A percentile compares a stretch with the other conserved stretches of the same genome.
Evolutionary conservation across 352 stramenopile species (phyloP).

Genomic region (Phytophthora citricola): DNA sequence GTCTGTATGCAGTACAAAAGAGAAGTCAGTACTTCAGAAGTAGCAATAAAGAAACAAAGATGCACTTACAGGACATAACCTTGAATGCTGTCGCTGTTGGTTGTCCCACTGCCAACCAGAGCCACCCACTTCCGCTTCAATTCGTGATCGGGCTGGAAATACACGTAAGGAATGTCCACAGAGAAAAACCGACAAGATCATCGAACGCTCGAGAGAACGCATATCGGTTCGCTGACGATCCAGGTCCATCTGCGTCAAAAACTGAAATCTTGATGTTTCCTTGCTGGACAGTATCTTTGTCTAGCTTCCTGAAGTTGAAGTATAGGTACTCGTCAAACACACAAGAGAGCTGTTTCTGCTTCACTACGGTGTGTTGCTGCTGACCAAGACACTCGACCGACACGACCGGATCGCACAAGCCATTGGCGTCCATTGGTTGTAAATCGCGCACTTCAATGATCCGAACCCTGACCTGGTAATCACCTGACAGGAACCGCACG

Average conservation of each 20-base stretch:
- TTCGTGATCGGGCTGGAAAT: slow-evolving; percentile 88
- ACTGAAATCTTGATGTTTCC: slow-evolving; percentile 83
- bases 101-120: slow-evolving; percentile 76
- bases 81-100: slow-evolving; percentile 86
- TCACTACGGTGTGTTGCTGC: slow-evolving; percentile 79
- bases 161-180: slow-evolving; percentile 86
- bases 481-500: slow-evolving; percentile 78
- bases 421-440: slow-evolving; percentile 88
- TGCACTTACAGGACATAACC: slow-evolving; percentile 84
- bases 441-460: slow-evolving; percentile 93
- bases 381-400: slow-evolving; percentile 86
- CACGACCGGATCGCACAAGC: slow-evolving; percentile 89
- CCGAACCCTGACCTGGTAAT: slow-evolving; percentile 88
- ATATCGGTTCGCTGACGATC: slow-evolving; percentile 36
- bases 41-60: background rate
- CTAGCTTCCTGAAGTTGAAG: slow-evolving; percentile 87
- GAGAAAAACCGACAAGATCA: slow-evolving; percentile 89
- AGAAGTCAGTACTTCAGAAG: background rate
- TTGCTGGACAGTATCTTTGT: slow-evolving; percentile 78
- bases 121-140: slow-evolving; percentile 91
- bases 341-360: slow-evolving; percentile 84
- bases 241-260: slow-evolving; percentile 77
- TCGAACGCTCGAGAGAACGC: slow-evolving; percentile 48
- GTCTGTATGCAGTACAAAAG: slow-evolving; percentile 34
- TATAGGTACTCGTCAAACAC: slow-evolving; percentile 93